phyloP scores from a whole-genome alignment of 2,329 filamentous ascomycete species.

The Nigrospora sphaerica region DNA sequence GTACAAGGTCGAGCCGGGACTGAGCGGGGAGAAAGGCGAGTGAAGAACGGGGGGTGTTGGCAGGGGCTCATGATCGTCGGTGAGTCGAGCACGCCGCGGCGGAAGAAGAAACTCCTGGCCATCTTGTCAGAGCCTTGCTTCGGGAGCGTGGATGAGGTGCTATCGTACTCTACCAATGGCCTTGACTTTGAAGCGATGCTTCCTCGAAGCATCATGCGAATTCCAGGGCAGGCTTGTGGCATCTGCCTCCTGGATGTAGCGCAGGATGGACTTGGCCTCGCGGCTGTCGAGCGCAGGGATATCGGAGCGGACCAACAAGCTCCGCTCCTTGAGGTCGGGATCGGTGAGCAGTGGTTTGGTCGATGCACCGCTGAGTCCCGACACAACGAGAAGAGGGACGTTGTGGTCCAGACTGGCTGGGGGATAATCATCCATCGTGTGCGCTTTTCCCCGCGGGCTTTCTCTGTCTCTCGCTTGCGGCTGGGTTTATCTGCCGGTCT shows the following conservation, averaged over 20 bases:
- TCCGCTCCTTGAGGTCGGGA: conserved; percentile 48
- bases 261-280: conserved; percentile 57
- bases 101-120: conserved; percentile 49
- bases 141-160: neutral
- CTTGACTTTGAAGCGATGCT: conserved; percentile 61
- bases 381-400: conserved; percentile 75
- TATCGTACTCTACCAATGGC: conserved; percentile 70
- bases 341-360: conserved; percentile 33
- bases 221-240: conserved; percentile 62
- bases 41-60: conserved; percentile 57
- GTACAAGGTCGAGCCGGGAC: conserved; percentile 73
- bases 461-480: too few relatives aligned
- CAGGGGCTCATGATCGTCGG: conserved; percentile 41
- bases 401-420: conserved; percentile 78
- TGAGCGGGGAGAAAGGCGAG: conserved; percentile 86
- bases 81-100: conserved; percentile 47
- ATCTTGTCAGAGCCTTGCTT: conserved; percentile 5
- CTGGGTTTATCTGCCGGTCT: too few relatives aligned
- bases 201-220: conserved; percentile 41
- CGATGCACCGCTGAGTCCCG: conserved; percentile 54
- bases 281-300: conserved; percentile 58
- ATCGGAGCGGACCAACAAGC: conserved; percentile 62
- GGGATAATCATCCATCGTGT: conserved; percentile 71
- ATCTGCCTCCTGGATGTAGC: conserved; percentile 61
- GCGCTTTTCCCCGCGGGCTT: neutral